Evolutionary conservation across 768 basidiomycete genomes (phyloP).

Genomic region (Rhizopogon vinicolor): DNA sequence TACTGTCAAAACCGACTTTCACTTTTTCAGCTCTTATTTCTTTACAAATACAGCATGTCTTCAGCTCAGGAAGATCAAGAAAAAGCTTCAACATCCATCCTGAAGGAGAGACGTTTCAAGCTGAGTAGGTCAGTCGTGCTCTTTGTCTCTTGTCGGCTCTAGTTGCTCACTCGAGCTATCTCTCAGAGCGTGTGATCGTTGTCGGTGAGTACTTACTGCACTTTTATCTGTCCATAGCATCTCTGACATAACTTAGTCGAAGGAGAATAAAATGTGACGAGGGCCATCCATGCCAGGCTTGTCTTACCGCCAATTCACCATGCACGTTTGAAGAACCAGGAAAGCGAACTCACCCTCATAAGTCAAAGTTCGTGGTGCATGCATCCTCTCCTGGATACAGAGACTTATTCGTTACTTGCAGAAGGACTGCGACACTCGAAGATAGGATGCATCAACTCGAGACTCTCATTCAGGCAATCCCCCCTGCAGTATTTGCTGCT

Average conservation of each 20-base stretch:
- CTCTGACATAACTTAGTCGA: constrained; percentile 40
- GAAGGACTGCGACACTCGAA: constrained; percentile 78
- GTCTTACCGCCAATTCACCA: constrained; percentile 73
- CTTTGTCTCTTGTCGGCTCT: background rate
- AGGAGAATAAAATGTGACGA: constrained; percentile 86
- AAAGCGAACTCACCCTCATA: constrained; percentile 81
- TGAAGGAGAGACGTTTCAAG: constrained; percentile 85
- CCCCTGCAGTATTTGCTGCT: constrained; percentile 72
- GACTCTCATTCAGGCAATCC: constrained; percentile 79
- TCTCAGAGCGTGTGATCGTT: constrained; percentile 84
- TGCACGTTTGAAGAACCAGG: constrained; percentile 88
- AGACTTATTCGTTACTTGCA: constrained; percentile 19
- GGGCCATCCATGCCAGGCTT: constrained; percentile 85
- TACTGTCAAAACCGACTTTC: background rate
- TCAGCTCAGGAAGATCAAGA: constrained; percentile 34
- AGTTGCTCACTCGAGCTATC: constrained; percentile 7
- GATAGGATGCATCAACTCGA: constrained; percentile 88
- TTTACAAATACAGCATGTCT: constrained; percentile 17
- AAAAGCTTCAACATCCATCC: constrained; percentile 42
- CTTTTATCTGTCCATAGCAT: background rate
- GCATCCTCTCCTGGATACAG: constrained; percentile 3
- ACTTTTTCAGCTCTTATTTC: constrained; percentile 7
- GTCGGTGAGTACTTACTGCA: constrained; percentile 55
- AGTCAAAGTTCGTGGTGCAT: constrained; percentile 67
- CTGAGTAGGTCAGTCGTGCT: constrained; percentile 61